Base-by-base conservation (phyloP, 1,139 yeast genomes). In the Protomyces inundatus region DNA sequence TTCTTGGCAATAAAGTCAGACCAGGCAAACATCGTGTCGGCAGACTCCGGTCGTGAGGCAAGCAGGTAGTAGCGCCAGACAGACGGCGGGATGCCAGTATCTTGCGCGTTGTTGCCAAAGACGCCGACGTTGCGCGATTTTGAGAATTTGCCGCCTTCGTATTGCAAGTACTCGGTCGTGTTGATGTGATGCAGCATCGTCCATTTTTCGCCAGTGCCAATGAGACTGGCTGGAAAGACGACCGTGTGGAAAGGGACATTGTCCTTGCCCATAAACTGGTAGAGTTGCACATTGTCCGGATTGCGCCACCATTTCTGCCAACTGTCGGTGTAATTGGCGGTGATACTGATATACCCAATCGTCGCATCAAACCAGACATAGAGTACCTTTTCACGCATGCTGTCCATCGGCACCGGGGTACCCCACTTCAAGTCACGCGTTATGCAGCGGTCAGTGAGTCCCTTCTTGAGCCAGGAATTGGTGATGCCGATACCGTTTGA, bases 351-450 rank as follows among this genome's bases (percentile, higher is more conserved):
- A 75, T 93, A 93, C 53, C 99, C 99, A 70, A 93, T 91, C 56
- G 97, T 84, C 54, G 99, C 99, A 77, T 93, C 99, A 71, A 93
- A 93, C 99, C 99, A 93, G 67, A 93, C 99, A 73, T 93, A 93
- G 73, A 93, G 80, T 14, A 93, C 98, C 77, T 93, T 93, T 61
- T 90, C 86, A 70, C 87, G 84, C 78, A 82, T 93, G 40, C 61
- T 55, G 69, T 88, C 85, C 69, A 88, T 79, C 60, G 98, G 98
- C 40, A 93, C 98, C 3, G 98, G 97, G 7, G 97, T 90, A 74
- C 99, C 99, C 99, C 99, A 93, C 63, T 85, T 85, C 74, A 93
- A 82, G 75, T 93, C 99, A 79, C 99, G 86, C 23, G 98, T 93
- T 73, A 93, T 95, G 79, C 97, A 90, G 77, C 98, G 86, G 67